Base-by-base conservation (phyloP, 208 protist species). In the Naegleria lovaniensis region DNA sequence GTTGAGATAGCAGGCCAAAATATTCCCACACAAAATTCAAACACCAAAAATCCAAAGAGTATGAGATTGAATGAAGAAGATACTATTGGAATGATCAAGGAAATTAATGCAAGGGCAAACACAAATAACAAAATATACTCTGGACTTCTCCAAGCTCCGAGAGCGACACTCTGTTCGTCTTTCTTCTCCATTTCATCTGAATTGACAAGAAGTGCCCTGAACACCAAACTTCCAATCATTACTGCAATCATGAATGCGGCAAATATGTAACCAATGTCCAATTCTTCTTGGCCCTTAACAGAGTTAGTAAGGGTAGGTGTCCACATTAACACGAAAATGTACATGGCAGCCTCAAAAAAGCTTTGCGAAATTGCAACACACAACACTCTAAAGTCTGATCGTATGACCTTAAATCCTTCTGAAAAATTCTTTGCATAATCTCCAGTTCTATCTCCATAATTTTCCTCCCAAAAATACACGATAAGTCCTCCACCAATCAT, bases 281-380 rank as follows among this genome's bases (percentile, higher is more conserved):
- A 15, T 59, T 33, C 0, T n/a, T n/a, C 11, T 1, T 36, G 1
- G 15, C 11, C 29, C 11, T n/a, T 29, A 89, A 75, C 29, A 36
- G 92, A 91, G 19, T 93, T 84, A 51, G 93, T 90, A 22, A 98
- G 90, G 16, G 93, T 92, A 5, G 96, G 96, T 33, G 95, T 96
- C 96, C 96, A 98, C 88, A 97, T 93, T 86, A 98, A 97, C 15
- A 97, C 96, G 92, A 97, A 96, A 9, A 92, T 92, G 52, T 97
- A 96, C 96, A 97, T 97, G 39, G 94, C 94, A 16, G 92, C 94
- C 90, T 97, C 96, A 90, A 97, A 97, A 22, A 97, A 89, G 22
- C 94, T 92, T 90, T 97, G 95, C 19, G 95, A 91, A 0, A 94
- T 15, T 51, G 95, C 95, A 7, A 97, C 84, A 33, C 91, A 84